phyloP scores from a whole-genome alignment of 805 yeast species.

The Candida ponderosae region DNA sequence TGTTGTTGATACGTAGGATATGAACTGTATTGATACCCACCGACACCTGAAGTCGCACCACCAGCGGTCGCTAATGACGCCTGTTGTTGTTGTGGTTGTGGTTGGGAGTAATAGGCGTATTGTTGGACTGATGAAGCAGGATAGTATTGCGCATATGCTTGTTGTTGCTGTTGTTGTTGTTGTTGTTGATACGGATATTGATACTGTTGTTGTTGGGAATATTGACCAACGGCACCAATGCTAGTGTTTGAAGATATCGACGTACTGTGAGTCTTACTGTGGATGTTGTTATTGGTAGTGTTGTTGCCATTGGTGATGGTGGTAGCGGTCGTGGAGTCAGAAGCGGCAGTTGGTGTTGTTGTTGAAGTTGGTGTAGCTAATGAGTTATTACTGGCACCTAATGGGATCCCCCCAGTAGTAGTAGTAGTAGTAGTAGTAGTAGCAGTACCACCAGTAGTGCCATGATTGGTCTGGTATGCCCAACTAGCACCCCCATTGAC shows the following conservation, averaged over 20 bases:
- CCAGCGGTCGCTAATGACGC: slow-evolving; percentile 1
- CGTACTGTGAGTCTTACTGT: not conserved
- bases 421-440: slow-evolving; percentile 1
- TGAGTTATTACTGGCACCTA: too few relatives aligned
- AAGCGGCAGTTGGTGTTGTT: slow-evolving; percentile 4
- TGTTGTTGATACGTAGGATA: not conserved
- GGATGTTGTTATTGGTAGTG: slow-evolving; percentile 2
- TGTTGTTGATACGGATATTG: slow-evolving; percentile 9
- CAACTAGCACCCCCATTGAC: not conserved
- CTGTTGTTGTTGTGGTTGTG: not conserved
- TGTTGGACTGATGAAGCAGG: slow-evolving; percentile 3
- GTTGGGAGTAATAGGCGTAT: slow-evolving; percentile 3
- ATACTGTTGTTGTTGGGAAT: slow-evolving; percentile 5
- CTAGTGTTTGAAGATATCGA: not conserved
- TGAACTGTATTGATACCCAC: too few relatives aligned
- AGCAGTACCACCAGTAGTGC: not conserved
- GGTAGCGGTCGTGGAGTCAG: too few relatives aligned
- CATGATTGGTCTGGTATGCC: not conserved
- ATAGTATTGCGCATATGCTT: slow-evolving; percentile 1
- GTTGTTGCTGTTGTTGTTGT: slow-evolving; percentile 3
- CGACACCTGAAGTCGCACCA: too few relatives aligned
- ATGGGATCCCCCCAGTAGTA: not conserved
- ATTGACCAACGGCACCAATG: not conserved
- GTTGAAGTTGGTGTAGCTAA: not conserved
- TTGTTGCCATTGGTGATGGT: slow-evolving; percentile 5